phyloP scores from a whole-genome alignment of 2,329 filamentous ascomycete species.

The Myriosclerotinia curreyana region DNA sequence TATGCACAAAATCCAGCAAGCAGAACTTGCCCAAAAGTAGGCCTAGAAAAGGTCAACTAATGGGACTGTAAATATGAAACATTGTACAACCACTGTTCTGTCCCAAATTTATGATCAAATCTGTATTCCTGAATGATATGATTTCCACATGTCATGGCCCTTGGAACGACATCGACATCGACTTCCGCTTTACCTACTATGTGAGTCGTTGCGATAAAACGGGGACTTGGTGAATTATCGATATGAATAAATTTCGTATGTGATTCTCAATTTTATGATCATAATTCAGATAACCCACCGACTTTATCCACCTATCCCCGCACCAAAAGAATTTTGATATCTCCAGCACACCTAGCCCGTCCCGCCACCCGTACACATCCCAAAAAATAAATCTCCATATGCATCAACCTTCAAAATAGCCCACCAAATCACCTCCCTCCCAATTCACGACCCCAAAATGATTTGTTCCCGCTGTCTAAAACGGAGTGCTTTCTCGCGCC shows the following conservation, averaged over 20 bases:
- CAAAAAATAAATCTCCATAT: conserved; percentile 30
- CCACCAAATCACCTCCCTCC: conserved; percentile 19
- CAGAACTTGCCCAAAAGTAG: not conserved
- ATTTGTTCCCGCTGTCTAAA: conserved; percentile 49
- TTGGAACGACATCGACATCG: not conserved
- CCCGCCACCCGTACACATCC: conserved; percentile 30
- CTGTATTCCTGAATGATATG: not conserved
- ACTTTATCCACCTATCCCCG: conserved; percentile 6
- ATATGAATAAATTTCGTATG: not conserved
- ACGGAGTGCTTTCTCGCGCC: conserved; percentile 38
- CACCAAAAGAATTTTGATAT: conserved; percentile 31
- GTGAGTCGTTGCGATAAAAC: too few species aligned
- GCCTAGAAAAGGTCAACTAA: not conserved
- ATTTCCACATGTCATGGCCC: too few species aligned
- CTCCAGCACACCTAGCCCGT: conserved; percentile 22
- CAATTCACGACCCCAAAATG: conserved; percentile 32
- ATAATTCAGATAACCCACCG: not conserved
- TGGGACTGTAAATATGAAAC: conserved; percentile 22
- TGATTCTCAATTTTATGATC: not conserved
- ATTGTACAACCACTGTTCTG: conserved; percentile 9
- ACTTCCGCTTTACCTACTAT: not conserved
- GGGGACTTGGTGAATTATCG: not conserved
- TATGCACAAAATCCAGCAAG: not conserved
- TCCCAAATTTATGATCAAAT: not conserved
- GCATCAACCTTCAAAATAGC: conserved; percentile 33